Base-by-base conservation (phyloP, 169 alveolate species). In the Cyclospora cayetanensis region DNA sequence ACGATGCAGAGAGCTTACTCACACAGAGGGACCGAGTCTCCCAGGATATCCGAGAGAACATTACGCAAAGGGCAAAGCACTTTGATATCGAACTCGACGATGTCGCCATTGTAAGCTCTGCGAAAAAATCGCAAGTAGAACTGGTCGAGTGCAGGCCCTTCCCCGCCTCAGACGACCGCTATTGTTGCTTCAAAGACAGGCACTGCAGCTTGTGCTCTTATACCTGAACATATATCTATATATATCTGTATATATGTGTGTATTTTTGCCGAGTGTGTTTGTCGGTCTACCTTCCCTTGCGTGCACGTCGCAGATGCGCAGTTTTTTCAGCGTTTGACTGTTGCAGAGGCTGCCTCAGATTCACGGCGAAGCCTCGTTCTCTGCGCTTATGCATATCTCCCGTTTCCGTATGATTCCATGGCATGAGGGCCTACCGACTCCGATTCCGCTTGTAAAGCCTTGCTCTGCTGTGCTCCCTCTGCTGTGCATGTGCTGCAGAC, bases 1-100 rank as follows among this genome's bases (percentile, higher is more conserved):
- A 95, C 90, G 90, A 98, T 68, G 99, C 99, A n/a, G 98, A 98
- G 91, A 96, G 98, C 68, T 96, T 98, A 77, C 96, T 98, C 86
- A 97, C 99, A 27, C 98, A 98, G 95, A 96, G 99, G 95, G 99
- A 98, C 91, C 95, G 97, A 91, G 99, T 98, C 42, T 96, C 99
- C 43, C 94, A 96, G 83, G 98, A 96, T 76, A 98, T 98, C 55
- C 94, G 99, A 89, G 96, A 95, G 74, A 96, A 98, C 46, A 97
- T 98, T 22, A 97, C 98, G 65, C 96, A 97, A 43, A 94, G 99
- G 87, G 99, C 99, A 52, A 95, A 93, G 86, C 98, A 97, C 68
- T 98, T 98, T 96, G 98, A 97, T 89, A 98, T 98, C 77, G 94
- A 96, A 41, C 95, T 98, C 80, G 99, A 98, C 90, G 99, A 98